Evolutionary conservation across 805 yeast genomes (phyloP).

Genomic region (Candida schatavii): DNA sequence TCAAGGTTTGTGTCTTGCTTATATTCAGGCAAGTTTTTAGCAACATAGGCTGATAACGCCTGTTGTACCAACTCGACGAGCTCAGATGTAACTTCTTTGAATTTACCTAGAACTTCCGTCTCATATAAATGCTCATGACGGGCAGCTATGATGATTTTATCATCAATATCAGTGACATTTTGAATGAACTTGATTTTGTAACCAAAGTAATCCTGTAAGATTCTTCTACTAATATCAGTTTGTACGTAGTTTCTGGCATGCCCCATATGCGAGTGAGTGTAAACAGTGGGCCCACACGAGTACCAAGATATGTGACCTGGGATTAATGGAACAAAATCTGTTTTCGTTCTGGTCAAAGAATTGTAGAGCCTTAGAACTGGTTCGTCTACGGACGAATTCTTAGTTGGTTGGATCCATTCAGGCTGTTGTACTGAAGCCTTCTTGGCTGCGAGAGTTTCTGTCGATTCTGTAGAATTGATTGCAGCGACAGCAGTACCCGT

Average conservation of each 20-base stretch:
- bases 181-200: slow-evolving; percentile 86
- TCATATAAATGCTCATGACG: slow-evolving; percentile 83
- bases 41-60: slow-evolving; percentile 50
- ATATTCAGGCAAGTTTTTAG: slow-evolving; percentile 52
- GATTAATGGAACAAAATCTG: slow-evolving; percentile 67
- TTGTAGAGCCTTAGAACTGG: slow-evolving; percentile 65
- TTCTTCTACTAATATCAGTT: slow-evolving; percentile 87
- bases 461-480: no score
- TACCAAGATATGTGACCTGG: slow-evolving; percentile 83
- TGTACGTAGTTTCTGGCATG: slow-evolving; percentile 97
- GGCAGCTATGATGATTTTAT: slow-evolving; percentile 91
- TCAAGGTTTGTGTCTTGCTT: slow-evolving; percentile 23
- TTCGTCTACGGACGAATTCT: slow-evolving; percentile 15
- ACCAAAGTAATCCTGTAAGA: slow-evolving; percentile 87
- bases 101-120: slow-evolving; percentile 40
- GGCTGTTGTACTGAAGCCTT: slow-evolving; percentile 35
- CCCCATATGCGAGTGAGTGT: slow-evolving; percentile 96
- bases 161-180: slow-evolving; percentile 98
- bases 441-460: slow-evolving; percentile 20
- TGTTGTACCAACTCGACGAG: slow-evolving; percentile 37
- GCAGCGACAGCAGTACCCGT: slow-evolving; percentile 28
- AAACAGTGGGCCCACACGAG: slow-evolving; percentile 98
- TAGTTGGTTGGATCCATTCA: slow-evolving; percentile 26
- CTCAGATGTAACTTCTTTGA: slow-evolving; percentile 23
- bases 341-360: slow-evolving; percentile 79